Conservation (phyloP, 257 asterid genomes). For the Eucommia ulmoides region DNA sequence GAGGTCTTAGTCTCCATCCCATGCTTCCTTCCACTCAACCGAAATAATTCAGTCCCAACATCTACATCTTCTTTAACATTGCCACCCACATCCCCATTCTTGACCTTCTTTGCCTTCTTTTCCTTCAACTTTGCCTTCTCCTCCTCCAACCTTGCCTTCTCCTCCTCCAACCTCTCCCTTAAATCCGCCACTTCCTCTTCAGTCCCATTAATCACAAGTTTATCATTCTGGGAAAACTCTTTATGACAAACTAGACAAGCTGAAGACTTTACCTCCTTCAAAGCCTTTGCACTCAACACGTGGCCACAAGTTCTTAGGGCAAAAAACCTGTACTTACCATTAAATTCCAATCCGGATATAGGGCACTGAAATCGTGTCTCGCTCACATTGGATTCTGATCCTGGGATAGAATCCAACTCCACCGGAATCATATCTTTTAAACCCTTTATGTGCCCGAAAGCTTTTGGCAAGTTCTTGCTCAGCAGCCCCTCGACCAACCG, state of each 20-base stretch:
- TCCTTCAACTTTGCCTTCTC: constrained; percentile 4
- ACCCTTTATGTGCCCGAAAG: constrained; percentile 68
- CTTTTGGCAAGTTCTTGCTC: constrained; percentile 73
- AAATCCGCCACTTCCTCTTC: constrained; percentile 70
- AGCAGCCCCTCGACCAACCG: constrained; percentile 76
- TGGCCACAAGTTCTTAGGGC: constrained; percentile 74
- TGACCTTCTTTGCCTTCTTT: constrained; percentile 44
- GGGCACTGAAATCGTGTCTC: constrained; percentile 63
- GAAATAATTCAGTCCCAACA: constrained; percentile 20
- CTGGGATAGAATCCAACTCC: constrained; percentile 40
- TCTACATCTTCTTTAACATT: constrained; percentile 24
- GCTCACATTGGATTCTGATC: constrained; percentile 17
- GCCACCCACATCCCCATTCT: constrained; percentile 27
- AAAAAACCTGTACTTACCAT: constrained; percentile 61
- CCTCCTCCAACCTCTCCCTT: constrained; percentile 67
- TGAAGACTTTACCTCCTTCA: constrained; percentile 78
- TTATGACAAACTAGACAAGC: constrained; percentile 69
- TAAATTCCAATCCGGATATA: constrained; percentile 62
- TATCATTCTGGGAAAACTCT: constrained; percentile 57
- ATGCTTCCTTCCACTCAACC: constrained; percentile 52
- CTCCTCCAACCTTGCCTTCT: constrained; percentile 29
- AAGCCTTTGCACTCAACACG: constrained; percentile 74
- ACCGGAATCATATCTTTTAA: constrained; percentile 86
- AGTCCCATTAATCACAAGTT: constrained; percentile 67
- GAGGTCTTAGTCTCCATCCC: constrained; percentile 29